Conservation (phyloP, 2,329 filamentous ascomycete genomes). For the Calonectria leucothoes region DNA sequence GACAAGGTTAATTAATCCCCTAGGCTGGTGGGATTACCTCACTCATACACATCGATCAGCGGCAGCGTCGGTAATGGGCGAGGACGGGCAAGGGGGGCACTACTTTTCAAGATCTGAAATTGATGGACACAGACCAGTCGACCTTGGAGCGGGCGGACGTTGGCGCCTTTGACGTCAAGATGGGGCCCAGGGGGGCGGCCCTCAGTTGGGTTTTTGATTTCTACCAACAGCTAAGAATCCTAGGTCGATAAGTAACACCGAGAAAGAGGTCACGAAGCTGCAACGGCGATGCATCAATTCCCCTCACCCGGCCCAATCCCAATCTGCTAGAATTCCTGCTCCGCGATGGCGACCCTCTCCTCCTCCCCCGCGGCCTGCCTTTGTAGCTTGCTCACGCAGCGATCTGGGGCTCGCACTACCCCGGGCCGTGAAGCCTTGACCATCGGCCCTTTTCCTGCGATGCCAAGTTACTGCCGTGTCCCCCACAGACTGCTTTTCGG, state of each 20-base stretch:
- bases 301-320: constrained; percentile 2
- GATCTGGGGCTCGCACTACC: neutral
- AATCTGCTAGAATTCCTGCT: constrained; percentile 4
- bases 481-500: neutral
- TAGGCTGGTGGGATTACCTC: neutral
- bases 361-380: neutral
- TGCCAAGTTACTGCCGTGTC: constrained; percentile 13
- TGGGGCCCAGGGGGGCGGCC: neutral
- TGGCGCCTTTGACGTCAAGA: neutral
- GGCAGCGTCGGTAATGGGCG: neutral
- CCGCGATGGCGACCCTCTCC: neutral
- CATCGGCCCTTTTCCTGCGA: constrained; percentile 27
- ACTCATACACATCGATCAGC: neutral
- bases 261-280: neutral
- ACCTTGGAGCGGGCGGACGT: neutral
- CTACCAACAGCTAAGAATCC: neutral
- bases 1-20: neutral
- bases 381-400: constrained; percentile 1
- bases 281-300: neutral
- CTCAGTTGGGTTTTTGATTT: too few species aligned
- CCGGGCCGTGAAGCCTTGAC: constrained; percentile 6
- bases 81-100: neutral
- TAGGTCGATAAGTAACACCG: neutral
- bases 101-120: neutral
- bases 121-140: neutral